phyloP scores from a whole-genome alignment of 805 yeast species.

The Starmera caribaea region DNA sequence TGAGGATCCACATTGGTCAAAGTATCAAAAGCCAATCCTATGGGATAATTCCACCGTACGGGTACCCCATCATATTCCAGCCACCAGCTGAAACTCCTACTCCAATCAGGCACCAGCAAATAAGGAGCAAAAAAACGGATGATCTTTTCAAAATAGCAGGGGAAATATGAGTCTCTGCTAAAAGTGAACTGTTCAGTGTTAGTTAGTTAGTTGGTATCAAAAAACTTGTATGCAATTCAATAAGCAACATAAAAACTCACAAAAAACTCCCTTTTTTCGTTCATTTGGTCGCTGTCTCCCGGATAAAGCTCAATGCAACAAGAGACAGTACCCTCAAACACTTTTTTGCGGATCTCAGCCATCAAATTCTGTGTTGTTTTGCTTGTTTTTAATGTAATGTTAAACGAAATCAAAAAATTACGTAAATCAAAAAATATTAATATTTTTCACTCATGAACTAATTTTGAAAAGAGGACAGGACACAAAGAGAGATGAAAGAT shows the following conservation, averaged over 20 bases:
- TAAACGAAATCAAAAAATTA: too few relatives aligned
- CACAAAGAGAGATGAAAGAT: too few relatives aligned
- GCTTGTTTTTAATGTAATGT: too few relatives aligned
- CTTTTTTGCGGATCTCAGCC: slow-evolving; percentile 24
- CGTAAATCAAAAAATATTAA: too few relatives aligned
- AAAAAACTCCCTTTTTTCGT: slow-evolving; percentile 4
- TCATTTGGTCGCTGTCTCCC: slow-evolving; percentile 14
- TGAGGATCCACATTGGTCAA: slow-evolving; percentile 29
- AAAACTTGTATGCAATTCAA: too few relatives aligned
- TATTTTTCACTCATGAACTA: too few relatives aligned
- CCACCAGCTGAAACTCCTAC: slow-evolving; percentile 39
- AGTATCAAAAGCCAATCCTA: slow-evolving; percentile 58
- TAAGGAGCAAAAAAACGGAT: slow-evolving; percentile 28
- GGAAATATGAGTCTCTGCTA: slow-evolving; percentile 44
- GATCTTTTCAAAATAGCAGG: slow-evolving; percentile 29
- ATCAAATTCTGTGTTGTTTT: slow-evolving; percentile 2
- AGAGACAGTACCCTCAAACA: slow-evolving; percentile 50
- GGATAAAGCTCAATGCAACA: slow-evolving; percentile 25
- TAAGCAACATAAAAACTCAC: not conserved
- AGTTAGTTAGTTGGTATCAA: slow-evolving; percentile 1
- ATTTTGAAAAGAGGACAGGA: too few relatives aligned
- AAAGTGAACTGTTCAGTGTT: slow-evolving; percentile 9
- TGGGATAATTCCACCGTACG: slow-evolving; percentile 62
- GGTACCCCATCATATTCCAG: slow-evolving; percentile 57
- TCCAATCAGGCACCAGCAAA: slow-evolving; percentile 19